Percentiles rank a stretch among this genome's conserved stretches.
Evolutionary conservation across 2,329 filamentous ascomycete species (phyloP).

Genomic region (Monosporascus sp.): DNA sequence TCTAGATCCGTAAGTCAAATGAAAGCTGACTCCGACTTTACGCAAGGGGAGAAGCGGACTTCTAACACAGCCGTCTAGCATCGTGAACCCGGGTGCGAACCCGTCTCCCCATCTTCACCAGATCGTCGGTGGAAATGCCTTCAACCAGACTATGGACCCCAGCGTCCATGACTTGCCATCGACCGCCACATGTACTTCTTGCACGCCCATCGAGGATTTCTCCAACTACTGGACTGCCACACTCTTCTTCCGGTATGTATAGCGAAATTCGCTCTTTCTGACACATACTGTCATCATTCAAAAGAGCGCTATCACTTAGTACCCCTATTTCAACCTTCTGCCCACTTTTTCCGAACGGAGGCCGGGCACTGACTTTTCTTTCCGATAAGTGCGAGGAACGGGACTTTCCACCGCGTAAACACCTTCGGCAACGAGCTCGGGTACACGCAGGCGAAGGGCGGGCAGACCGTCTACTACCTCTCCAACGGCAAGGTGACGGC

Average conservation of each 20-base stretch:
- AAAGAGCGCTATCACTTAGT: too few relatives aligned
- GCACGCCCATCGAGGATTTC: constrained; percentile 20
- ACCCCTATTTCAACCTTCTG: too few relatives aligned
- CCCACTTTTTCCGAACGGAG: background rate
- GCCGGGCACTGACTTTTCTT: background rate
- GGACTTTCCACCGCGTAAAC: constrained; percentile 26
- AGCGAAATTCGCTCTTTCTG: too few relatives aligned
- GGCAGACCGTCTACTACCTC: constrained; percentile 17
- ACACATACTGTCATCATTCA: too few relatives aligned
- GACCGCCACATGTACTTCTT: constrained; percentile 13
- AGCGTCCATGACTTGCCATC: constrained; percentile 9
- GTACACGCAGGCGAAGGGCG: constrained; percentile 25
- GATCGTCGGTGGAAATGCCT: constrained; percentile 42
- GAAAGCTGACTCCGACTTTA: too few relatives aligned
- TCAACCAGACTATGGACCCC: constrained; percentile 24
- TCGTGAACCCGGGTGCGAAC: constrained; percentile 30
- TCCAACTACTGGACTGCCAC: constrained; percentile 31
- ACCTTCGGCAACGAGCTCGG: constrained; percentile 15
- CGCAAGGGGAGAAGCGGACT: too few relatives aligned
- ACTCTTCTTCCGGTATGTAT: constrained; percentile 23
- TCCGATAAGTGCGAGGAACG: constrained; percentile 17
- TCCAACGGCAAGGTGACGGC: constrained; percentile 30
- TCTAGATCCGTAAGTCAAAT: constrained; percentile 12
- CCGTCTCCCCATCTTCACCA: constrained; percentile 49
- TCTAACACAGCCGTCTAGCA: background rate